These are phyloP conservation scores for Acanthochlamys bracteata DNA, from an alignment of 106 monocot genomes.

Conservation along the genomic window DNA sequence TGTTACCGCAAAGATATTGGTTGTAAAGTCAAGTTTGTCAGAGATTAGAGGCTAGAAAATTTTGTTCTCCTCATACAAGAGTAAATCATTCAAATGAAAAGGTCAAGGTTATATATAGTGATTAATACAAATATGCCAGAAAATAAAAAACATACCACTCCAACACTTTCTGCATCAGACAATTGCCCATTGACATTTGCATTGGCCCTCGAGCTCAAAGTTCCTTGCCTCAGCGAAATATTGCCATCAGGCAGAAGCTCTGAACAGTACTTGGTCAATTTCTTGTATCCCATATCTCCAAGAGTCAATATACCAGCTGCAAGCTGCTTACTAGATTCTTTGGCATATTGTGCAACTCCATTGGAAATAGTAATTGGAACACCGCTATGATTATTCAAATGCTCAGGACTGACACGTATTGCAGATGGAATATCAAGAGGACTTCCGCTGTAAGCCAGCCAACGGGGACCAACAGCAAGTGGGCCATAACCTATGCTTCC, in stretches of 20 bases:
- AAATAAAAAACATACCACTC: constrained; percentile 47
- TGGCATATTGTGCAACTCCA: constrained; percentile 81
- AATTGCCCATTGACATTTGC: constrained; percentile 19
- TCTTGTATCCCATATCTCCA: constrained; percentile 91
- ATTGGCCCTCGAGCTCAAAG: constrained; percentile 30
- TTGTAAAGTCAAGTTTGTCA: no score
- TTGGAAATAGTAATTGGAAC: constrained; percentile 34
- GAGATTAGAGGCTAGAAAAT: no score
- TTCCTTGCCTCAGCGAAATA: constrained; percentile 32
- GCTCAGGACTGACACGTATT: constrained; percentile 57
- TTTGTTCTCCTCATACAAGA: no score
- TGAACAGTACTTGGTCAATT: constrained; percentile 70
- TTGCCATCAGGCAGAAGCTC: constrained; percentile 49
- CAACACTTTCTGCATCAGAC: constrained; percentile 50
- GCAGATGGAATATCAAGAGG: constrained; percentile 49
- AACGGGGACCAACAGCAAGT: constrained; percentile 86
- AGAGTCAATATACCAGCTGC: constrained; percentile 79
- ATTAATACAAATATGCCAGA: neutral
- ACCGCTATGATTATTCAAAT: constrained; percentile 21
- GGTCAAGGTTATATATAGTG: no score
- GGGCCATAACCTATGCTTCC: constrained; percentile 69
- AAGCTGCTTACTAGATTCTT: constrained; percentile 90
- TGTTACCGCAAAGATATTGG: no score
- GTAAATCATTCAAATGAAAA: no score
- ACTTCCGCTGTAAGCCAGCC: constrained; percentile 86